phyloP scores from a whole-genome alignment of 1,284 basidiomycete species.

The Blastosporella zonata region DNA sequence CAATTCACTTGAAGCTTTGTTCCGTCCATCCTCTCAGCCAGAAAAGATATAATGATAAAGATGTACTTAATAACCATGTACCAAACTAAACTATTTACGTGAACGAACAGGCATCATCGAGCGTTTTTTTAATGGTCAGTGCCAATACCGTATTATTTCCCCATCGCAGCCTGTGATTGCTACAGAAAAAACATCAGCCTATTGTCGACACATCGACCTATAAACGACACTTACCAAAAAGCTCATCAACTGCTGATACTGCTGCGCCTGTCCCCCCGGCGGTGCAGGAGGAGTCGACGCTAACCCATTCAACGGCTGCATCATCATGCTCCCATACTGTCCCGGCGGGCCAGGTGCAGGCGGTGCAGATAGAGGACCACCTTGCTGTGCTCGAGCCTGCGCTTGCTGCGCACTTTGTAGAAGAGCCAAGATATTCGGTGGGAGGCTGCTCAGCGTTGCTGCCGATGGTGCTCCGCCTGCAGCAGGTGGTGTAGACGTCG shows the following conservation, averaged over 20 bases:
- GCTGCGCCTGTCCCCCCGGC: constrained; percentile 31
- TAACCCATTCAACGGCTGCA: constrained; percentile 34
- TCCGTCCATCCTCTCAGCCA: neutral
- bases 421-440: constrained; percentile 63
- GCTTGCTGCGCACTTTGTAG: constrained; percentile 48
- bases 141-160: constrained; percentile 11
- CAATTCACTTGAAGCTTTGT: neutral
- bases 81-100: no score
- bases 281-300: constrained; percentile 19
- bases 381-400: constrained; percentile 40
- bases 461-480: constrained; percentile 18
- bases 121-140: neutral
- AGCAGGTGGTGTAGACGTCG: constrained; percentile 16
- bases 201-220: neutral
- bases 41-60: constrained; percentile 6
- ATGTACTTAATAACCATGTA: neutral
- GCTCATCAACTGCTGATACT: constrained; percentile 55
- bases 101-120: constrained; percentile 7
- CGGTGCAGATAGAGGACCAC: constrained; percentile 25
- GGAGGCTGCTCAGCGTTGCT: constrained; percentile 41
- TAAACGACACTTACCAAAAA: constrained; percentile 42
- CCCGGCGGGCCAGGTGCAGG: constrained; percentile 23
- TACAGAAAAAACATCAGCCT: constrained; percentile 5
- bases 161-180: constrained; percentile 20
- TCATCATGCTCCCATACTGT: constrained; percentile 42